Percentiles rank a stretch among this genome's conserved stretches.
phyloP scores from a whole-genome alignment of 495 filamentous ascomycete species.

The Penicillium parvum region DNA sequence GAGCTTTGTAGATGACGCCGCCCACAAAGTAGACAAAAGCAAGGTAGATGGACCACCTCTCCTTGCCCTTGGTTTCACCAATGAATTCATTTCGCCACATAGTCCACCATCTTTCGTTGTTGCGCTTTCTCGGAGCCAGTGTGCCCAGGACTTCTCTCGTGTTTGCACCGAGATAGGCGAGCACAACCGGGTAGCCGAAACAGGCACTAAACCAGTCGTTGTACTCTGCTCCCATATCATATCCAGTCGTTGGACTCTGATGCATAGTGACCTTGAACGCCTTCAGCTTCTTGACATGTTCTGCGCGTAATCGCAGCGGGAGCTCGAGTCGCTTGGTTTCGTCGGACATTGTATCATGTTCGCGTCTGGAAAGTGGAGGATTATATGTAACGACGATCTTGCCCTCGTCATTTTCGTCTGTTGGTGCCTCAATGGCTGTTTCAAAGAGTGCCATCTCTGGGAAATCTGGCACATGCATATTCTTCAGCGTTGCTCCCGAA shows the following conservation, averaged over 20 bases:
- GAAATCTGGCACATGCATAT: constrained; percentile 65
- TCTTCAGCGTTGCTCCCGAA: constrained; percentile 37
- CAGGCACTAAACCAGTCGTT: constrained; percentile 70
- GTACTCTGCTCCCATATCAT: constrained; percentile 61
- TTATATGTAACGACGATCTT: constrained; percentile 55
- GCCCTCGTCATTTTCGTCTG: constrained; percentile 21
- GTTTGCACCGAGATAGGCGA: constrained; percentile 67
- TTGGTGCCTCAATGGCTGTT: constrained; percentile 47
- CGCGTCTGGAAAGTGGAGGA: constrained; percentile 22
- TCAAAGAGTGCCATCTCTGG: constrained; percentile 65
- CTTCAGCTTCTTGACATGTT: constrained; percentile 45
- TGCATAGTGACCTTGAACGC: constrained; percentile 52
- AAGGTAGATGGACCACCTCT: not conserved
- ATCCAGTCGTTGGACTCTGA: constrained; percentile 56
- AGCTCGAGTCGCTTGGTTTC: constrained; percentile 44
- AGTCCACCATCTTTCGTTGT: not conserved
- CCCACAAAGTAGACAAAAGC: not conserved
- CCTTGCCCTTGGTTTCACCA: not conserved
- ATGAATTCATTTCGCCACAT: not conserved
- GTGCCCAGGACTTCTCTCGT: constrained; percentile 61
- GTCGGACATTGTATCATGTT: constrained; percentile 6
- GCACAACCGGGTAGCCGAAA: constrained; percentile 61
- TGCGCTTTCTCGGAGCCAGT: constrained; percentile 32
- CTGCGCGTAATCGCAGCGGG: constrained; percentile 54
- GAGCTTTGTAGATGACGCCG: not conserved